Evolutionary conservation across 495 filamentous ascomycete genomes (phyloP), one percentile per base, ranked within the genome.

Genomic region (Apodospora peruviana): DNA sequence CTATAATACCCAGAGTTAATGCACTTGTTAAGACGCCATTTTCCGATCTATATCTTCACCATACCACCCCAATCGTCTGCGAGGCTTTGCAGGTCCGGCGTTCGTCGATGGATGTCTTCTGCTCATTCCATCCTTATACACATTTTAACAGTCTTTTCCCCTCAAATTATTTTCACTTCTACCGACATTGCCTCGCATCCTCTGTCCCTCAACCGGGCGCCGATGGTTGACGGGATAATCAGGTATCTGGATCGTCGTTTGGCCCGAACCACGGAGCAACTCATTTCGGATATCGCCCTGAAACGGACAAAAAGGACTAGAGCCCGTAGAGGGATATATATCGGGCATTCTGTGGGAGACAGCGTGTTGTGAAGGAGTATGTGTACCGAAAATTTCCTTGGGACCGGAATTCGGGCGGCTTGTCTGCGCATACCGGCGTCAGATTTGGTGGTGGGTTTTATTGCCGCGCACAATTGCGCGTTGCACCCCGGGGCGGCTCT

Each of bases 1-100:
- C 66, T 59, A 60, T 65, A 68, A 73, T 74, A 72, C 72, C 73
- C 68, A 67, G 60, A 68, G 69, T 69, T 73, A 73, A 75, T 71
- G 69, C 69, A 73, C 68, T 67, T 51, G 65, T 32, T 66, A 67
- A 66, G 64, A 66, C 59, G 66, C 65, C 58, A 52, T 65, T 64
- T 71, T 51, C 40, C 49, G 34, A 39, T 56, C 56, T 49, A 58
- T 53, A 57, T 59, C 36, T 40, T 52, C 54, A 40, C 41, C 55
- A 48, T 48, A 48, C 45, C 40, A n/a, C n/a, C n/a, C 45, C 50
- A 37, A 48, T 51, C 47, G 45, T 60, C 50, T 42, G 44, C 57
- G 52, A 52, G 56, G 52, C 42, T 42, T 23, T 53, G 51, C 40
- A 38, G 57, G 59, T 60, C 47, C 45, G 59, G 61, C 56, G 59